These are phyloP conservation scores for Discostella pseudostelligera DNA, from an alignment of 108 stramenopile species.

Conservation along the genomic window DNA sequence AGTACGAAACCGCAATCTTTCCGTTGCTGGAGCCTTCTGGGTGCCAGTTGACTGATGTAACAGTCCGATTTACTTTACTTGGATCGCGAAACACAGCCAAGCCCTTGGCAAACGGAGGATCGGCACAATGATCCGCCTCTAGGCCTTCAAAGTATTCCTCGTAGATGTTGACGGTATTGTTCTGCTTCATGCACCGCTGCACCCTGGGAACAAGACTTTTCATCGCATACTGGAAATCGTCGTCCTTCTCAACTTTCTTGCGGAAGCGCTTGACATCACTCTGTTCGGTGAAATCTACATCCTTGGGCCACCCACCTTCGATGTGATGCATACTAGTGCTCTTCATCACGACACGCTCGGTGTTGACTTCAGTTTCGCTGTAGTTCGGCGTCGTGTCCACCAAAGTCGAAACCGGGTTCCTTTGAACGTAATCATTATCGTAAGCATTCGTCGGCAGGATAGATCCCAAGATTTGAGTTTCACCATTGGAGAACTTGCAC, in stretches of 20 bases:
- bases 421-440: constrained; percentile 37
- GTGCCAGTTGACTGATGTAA: constrained; percentile 88
- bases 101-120: constrained; percentile 87
- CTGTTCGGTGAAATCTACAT: constrained; percentile 86
- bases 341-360: constrained; percentile 72
- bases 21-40: constrained; percentile 70
- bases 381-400: constrained; percentile 45
- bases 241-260: constrained; percentile 90
- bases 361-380: constrained; percentile 76
- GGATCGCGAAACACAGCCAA: constrained; percentile 90
- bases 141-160: constrained; percentile 69
- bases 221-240: constrained; percentile 74
- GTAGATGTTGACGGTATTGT: constrained; percentile 90
- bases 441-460: constrained; percentile 52
- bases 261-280: constrained; percentile 69
- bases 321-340: constrained; percentile 72
- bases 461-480: constrained; percentile 47
- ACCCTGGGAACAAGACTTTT: constrained; percentile 75
- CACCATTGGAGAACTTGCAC: constrained; percentile 54
- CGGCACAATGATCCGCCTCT: constrained; percentile 67
- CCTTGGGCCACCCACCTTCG: constrained; percentile 93
- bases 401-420: constrained; percentile 25
- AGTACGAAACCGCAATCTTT: constrained; percentile 85
- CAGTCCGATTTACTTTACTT: constrained; percentile 68
- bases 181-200: constrained; percentile 83